Evolutionary conservation across 352 stramenopile species (phyloP).

Genomic region (Pythium scleroteichum): DNA sequence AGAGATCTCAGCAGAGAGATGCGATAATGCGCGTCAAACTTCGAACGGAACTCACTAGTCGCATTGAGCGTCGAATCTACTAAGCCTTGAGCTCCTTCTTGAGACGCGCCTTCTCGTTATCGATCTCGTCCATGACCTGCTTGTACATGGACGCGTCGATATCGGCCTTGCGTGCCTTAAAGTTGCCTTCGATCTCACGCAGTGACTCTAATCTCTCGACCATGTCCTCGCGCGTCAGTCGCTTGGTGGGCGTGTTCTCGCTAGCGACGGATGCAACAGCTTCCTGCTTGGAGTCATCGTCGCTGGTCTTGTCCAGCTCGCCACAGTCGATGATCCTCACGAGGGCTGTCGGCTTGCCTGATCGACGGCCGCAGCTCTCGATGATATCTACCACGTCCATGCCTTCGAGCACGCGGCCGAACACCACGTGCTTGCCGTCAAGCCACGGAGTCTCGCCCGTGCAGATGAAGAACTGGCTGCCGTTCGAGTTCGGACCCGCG

Average conservation of each 20-base stretch:
- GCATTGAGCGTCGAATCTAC: background rate
- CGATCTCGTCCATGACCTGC: slow-evolving; percentile 67
- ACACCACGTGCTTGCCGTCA: slow-evolving; percentile 97
- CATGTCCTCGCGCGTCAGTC: slow-evolving; percentile 59
- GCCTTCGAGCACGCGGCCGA: slow-evolving; percentile 90
- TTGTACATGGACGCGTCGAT: slow-evolving; percentile 64
- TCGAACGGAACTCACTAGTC: background rate
- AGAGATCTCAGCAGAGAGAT: too few relatives aligned
- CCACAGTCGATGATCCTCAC: slow-evolving; percentile 94
- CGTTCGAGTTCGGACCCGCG: slow-evolving; percentile 89
- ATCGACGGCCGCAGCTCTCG: slow-evolving; percentile 75
- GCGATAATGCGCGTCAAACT: background rate
- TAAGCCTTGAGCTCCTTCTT: slow-evolving; percentile 57
- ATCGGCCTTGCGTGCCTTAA: slow-evolving; percentile 52
- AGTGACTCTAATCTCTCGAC: slow-evolving; percentile 59
- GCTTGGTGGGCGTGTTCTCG: slow-evolving; percentile 14
- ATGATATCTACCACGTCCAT: slow-evolving; percentile 93
- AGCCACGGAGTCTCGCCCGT: slow-evolving; percentile 95
- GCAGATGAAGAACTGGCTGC: slow-evolving; percentile 97
- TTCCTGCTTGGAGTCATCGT: background rate
- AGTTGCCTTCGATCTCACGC: slow-evolving; percentile 63
- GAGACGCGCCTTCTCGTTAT: slow-evolving; percentile 62
- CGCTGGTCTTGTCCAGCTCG: slow-evolving; percentile 33
- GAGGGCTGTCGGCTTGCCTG: slow-evolving; percentile 78
- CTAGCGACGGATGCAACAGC: background rate